Conservation (phyloP, 768 basidiomycete species). For the Leccinum pellstonianum region DNA sequence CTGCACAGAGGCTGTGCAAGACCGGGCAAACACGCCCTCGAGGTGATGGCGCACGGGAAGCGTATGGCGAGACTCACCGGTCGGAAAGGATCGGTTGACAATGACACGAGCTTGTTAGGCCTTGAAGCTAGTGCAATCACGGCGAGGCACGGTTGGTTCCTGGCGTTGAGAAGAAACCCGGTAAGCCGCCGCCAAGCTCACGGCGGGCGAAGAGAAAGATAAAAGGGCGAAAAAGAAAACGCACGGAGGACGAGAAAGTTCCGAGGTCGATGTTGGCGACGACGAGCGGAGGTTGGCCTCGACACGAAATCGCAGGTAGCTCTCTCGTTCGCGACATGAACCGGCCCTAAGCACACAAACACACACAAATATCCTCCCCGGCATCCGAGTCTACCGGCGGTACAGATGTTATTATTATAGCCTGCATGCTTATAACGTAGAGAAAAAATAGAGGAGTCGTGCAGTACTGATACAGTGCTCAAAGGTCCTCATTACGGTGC, state of each 20-base stretch:
- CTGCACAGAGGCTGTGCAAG: slow-evolving; percentile 25
- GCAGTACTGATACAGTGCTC: slow-evolving; percentile 35
- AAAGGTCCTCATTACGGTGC: slow-evolving; percentile 28
- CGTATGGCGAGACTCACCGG: slow-evolving; percentile 22
- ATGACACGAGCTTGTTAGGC: slow-evolving; percentile 21
- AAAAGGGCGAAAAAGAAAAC: slow-evolving; percentile 11
- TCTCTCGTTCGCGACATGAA: slow-evolving; percentile 25
- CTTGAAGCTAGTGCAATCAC: slow-evolving; percentile 30
- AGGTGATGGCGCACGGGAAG: slow-evolving; percentile 4
- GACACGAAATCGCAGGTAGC: slow-evolving; percentile 26
- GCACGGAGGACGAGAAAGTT: slow-evolving; percentile 18
- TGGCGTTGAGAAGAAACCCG: slow-evolving; percentile 19
- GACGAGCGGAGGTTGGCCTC: slow-evolving; percentile 30
- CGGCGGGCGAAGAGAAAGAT: not conserved
- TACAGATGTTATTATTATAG: slow-evolving; percentile 27
- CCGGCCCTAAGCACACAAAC: slow-evolving; percentile 37
- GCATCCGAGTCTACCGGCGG: slow-evolving; percentile 5
- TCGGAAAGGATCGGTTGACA: slow-evolving; percentile 13
- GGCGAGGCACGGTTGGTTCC: slow-evolving; percentile 26
- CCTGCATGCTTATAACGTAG: slow-evolving; percentile 25
- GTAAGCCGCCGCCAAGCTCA: slow-evolving; percentile 19
- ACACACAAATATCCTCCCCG: slow-evolving; percentile 22
- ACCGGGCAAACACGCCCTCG: slow-evolving; percentile 10
- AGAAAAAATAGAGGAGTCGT: slow-evolving; percentile 10
- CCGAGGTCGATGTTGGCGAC: slow-evolving; percentile 29